Conservation (phyloP, 441 rosid species). For the Aquilaria agallochum region DNA sequence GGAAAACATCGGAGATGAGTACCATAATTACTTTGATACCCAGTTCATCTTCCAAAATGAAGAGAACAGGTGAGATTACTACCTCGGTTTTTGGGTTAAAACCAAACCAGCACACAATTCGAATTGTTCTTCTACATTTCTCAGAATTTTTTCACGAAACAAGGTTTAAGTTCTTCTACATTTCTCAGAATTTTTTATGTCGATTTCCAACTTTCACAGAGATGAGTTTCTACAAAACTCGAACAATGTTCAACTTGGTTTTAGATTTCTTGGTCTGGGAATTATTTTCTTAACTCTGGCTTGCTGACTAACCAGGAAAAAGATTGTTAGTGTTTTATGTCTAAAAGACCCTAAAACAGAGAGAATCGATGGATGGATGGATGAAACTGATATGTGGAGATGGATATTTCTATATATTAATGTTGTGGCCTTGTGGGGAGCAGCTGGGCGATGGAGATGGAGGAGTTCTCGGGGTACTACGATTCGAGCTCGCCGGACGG, state of each 20-base stretch:
- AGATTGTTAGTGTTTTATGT: too few relatives aligned
- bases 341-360: too few relatives aligned
- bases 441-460: constrained; percentile 80
- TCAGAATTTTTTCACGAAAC: too few relatives aligned
- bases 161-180: too few relatives aligned
- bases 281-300: neutral
- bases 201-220: too few relatives aligned
- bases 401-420: too few relatives aligned
- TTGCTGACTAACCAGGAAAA: neutral
- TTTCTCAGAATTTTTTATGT: too few relatives aligned
- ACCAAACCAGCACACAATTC: too few relatives aligned
- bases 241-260: neutral
- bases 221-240: too few relatives aligned
- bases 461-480: constrained; percentile 71
- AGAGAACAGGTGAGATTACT: constrained; percentile 50
- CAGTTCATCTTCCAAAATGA: constrained; percentile 56
- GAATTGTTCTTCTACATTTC: too few relatives aligned
- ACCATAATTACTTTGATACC: constrained; percentile 61
- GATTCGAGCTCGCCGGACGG: constrained; percentile 90
- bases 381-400: neutral
- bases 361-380: too few relatives aligned
- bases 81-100: neutral
- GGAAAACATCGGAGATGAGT: constrained; percentile 48
- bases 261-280: too few relatives aligned
- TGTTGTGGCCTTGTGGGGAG: neutral